Evolutionary conservation across 306 rosid genomes (phyloP).

Genomic region (Pyrus pyrifolia): DNA sequence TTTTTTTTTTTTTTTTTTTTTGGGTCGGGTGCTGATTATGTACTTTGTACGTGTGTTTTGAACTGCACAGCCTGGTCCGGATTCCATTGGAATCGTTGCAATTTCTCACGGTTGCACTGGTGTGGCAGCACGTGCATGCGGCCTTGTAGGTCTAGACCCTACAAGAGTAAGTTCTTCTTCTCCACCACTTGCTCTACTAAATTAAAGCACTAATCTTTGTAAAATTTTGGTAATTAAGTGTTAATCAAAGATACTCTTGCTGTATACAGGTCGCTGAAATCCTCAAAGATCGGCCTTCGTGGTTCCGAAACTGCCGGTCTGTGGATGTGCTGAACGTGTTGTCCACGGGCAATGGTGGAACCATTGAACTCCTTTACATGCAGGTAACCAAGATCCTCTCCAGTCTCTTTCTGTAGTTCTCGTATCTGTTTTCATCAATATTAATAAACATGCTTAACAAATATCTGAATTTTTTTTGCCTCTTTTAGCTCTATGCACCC

Average conservation of each 20-base stretch:
- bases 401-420: neutral
- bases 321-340: constrained; percentile 72
- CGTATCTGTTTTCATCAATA: neutral
- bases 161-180: constrained; percentile 64
- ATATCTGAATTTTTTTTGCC: constrained; percentile 4
- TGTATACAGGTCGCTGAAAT: constrained; percentile 76
- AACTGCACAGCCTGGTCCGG: constrained; percentile 99
- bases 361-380: constrained; percentile 92
- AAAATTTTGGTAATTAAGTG: neutral
- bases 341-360: constrained; percentile 89
- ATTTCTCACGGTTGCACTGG: constrained; percentile 98
- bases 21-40: too few relatives aligned
- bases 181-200: constrained; percentile 3
- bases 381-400: constrained; percentile 46
- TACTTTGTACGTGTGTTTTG: too few relatives aligned
- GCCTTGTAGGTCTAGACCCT: constrained; percentile 96
- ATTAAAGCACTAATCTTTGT: neutral
- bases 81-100: constrained; percentile 99
- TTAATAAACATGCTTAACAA: constrained; percentile 1
- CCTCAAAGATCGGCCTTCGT: constrained; percentile 89
- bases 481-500: constrained; percentile 80
- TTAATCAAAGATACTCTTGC: neutral
- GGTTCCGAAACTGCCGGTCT: constrained; percentile 90
- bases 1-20: neutral
- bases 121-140: constrained; percentile 99